Evolutionary conservation across 768 basidiomycete species (phyloP).

Genomic region (Termitomyces sp.): DNA sequence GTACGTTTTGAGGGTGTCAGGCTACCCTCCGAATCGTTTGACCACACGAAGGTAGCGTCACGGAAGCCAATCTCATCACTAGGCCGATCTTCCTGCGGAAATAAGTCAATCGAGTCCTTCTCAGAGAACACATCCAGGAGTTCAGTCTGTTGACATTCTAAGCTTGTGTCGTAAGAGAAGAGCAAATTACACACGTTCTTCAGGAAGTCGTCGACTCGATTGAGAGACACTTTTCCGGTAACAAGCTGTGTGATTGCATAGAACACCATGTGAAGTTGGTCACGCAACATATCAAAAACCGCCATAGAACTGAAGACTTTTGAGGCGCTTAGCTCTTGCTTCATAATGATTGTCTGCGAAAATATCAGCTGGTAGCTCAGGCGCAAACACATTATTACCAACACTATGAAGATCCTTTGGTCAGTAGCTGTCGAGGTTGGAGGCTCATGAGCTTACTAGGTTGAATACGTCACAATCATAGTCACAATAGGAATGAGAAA

Average conservation of each 20-base stretch:
- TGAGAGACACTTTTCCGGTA: conserved; percentile 60
- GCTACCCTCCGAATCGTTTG: conserved; percentile 26
- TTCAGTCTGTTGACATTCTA: conserved; percentile 33
- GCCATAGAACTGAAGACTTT: conserved; percentile 51
- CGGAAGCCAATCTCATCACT: conserved; percentile 45
- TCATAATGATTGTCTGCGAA: conserved; percentile 35
- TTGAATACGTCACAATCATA: conserved; percentile 63
- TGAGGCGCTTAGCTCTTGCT: conserved; percentile 36
- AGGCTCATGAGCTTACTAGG: conserved; percentile 41
- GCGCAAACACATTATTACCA: not conserved
- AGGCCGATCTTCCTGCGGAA: conserved; percentile 7
- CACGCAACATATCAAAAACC: conserved; percentile 61
- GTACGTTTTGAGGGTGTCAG: conserved; percentile 41
- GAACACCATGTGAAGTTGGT: conserved; percentile 40
- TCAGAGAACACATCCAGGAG: conserved; percentile 39
- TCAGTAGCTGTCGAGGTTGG: not conserved
- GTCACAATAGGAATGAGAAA: conserved; percentile 57
- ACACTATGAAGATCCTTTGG: conserved; percentile 6
- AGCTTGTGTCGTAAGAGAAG: not conserved
- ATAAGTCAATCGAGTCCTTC: conserved; percentile 13
- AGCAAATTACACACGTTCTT: conserved; percentile 25
- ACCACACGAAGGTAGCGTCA: conserved; percentile 57
- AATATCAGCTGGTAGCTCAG: not conserved
- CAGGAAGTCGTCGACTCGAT: conserved; percentile 45
- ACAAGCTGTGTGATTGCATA: conserved; percentile 20